Conservation (phyloP, 2,329 filamentous ascomycete genomes). For the Daldinia sp. region DNA sequence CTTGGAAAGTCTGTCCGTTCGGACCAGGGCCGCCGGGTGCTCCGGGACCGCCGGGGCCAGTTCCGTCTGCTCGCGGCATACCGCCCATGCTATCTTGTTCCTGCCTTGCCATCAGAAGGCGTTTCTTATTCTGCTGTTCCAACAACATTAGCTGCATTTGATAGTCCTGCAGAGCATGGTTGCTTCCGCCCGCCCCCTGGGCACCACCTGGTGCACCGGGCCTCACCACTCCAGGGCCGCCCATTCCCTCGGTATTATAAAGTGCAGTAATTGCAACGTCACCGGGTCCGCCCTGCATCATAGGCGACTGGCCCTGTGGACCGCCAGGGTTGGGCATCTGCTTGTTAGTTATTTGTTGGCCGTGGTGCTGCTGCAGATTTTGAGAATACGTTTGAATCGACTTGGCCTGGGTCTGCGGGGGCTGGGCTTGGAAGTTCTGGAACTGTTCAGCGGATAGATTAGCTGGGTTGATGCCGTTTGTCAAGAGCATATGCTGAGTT, state of each 20-base stretch:
- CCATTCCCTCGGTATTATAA: slow-evolving; percentile 74
- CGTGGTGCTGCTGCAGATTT: slow-evolving; percentile 85
- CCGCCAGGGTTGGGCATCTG: slow-evolving; percentile 78
- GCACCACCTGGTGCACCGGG: slow-evolving; percentile 58
- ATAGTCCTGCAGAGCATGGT: slow-evolving; percentile 86
- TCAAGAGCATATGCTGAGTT: slow-evolving; percentile 71
- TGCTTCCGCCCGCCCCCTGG: slow-evolving; percentile 69
- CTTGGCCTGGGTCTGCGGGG: slow-evolving; percentile 78
- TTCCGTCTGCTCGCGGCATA: slow-evolving; percentile 64
- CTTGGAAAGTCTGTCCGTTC: slow-evolving; percentile 73
- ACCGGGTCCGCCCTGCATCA: slow-evolving; percentile 81
- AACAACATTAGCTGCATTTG: slow-evolving; percentile 91
- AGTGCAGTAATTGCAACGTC: slow-evolving; percentile 67
- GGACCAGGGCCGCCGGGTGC: slow-evolving; percentile 62
- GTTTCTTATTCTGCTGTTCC: slow-evolving; percentile 89
- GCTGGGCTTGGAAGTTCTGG: slow-evolving; percentile 68
- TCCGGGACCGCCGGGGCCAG: slow-evolving; percentile 64
- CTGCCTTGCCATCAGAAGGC: slow-evolving; percentile 84
- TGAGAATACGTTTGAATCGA: slow-evolving; percentile 89
- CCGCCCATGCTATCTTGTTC: slow-evolving; percentile 76
- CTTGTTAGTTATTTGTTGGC: slow-evolving; percentile 83
- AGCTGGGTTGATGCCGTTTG: slow-evolving; percentile 80
- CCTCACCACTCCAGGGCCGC: slow-evolving; percentile 69
- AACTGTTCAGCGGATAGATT: slow-evolving; percentile 82
- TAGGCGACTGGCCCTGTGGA: slow-evolving; percentile 82